A percentile compares a stretch with the other conserved stretches of the same genome.
phyloP scores from a whole-genome alignment of 2,329 filamentous ascomycete species.

The Sphaceloma murrayae region DNA sequence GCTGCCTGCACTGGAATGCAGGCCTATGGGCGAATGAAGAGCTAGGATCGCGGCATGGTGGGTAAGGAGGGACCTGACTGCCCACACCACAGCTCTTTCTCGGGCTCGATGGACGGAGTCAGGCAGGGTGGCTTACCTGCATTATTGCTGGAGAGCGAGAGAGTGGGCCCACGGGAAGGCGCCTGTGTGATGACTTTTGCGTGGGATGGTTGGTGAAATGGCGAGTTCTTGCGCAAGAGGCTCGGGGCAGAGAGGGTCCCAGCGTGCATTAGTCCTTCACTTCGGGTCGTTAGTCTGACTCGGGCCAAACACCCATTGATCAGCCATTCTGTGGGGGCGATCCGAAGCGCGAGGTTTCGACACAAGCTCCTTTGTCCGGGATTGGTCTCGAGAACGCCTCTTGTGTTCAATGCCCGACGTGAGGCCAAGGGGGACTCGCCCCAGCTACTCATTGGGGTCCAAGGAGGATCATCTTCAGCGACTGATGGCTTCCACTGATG shows the following conservation, averaged over 20 bases:
- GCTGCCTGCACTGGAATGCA: slow-evolving; percentile 8
- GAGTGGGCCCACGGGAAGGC: no score
- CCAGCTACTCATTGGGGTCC: no score
- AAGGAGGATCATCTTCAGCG: no score
- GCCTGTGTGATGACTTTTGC: slow-evolving; percentile 10
- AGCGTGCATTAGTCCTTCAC: slow-evolving; percentile 8
- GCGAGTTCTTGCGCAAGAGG: slow-evolving; percentile 15
- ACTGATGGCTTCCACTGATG: no score
- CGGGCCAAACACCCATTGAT: slow-evolving; percentile 13
- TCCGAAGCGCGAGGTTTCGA: slow-evolving; percentile 7
- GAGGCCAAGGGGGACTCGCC: no score
- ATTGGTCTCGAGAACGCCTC: no score
- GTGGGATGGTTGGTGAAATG: slow-evolving; percentile 15
- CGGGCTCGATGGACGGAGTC: no score
- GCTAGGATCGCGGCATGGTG: slow-evolving; percentile 16
- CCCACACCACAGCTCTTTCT: no score
- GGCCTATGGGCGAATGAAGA: slow-evolving; percentile 14
- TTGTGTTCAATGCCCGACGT: no score
- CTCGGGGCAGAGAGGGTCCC: slow-evolving; percentile 9
- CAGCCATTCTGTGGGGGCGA: slow-evolving; percentile 8
- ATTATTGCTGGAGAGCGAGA: slow-evolving; percentile 4
- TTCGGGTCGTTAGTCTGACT: slow-evolving; percentile 10
- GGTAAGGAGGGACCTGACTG: slow-evolving; percentile 10
- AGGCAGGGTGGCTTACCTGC: slow-evolving; percentile 5
- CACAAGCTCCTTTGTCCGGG: neutral